Percentiles rank a stretch among this genome's conserved stretches.
Evolutionary conservation across 2,329 filamentous ascomycete genomes (phyloP).

Genomic region (Calonectria fujianensis): DNA sequence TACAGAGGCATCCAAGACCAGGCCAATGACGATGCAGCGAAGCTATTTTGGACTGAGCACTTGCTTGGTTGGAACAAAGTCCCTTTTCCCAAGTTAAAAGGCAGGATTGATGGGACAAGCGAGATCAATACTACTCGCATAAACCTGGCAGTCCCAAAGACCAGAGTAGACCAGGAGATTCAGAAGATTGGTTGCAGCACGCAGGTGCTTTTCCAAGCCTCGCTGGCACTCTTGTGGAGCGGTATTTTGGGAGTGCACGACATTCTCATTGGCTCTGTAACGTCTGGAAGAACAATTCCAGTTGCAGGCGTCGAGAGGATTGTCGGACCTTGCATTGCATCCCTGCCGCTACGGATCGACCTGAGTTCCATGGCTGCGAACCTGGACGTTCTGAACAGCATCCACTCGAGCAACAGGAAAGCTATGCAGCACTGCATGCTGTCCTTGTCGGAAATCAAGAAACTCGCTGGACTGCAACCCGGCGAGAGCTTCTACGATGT

Average conservation of each 20-base stretch:
- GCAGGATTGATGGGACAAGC: slow-evolving; percentile 50
- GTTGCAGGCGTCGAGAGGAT: slow-evolving; percentile 82
- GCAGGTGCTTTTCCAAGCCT: slow-evolving; percentile 86
- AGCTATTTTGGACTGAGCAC: slow-evolving; percentile 82
- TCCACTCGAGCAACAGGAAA: slow-evolving; percentile 80
- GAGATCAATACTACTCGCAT: slow-evolving; percentile 43
- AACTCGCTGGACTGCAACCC: slow-evolving; percentile 72
- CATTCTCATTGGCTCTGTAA: slow-evolving; percentile 84
- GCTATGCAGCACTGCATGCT: slow-evolving; percentile 79
- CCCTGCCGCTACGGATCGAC: slow-evolving; percentile 82
- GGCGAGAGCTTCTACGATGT: slow-evolving; percentile 82
- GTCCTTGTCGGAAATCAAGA: slow-evolving; percentile 82
- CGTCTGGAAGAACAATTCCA: slow-evolving; percentile 86
- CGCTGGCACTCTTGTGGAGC: slow-evolving; percentile 79
- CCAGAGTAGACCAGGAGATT: slow-evolving; percentile 58
- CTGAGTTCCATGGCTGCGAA: slow-evolving; percentile 70
- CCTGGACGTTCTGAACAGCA: slow-evolving; percentile 76
- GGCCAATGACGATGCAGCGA: slow-evolving; percentile 63
- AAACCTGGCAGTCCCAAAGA: slow-evolving; percentile 46
- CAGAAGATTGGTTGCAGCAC: slow-evolving; percentile 71
- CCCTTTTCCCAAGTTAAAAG: slow-evolving; percentile 71
- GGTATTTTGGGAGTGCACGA: slow-evolving; percentile 79
- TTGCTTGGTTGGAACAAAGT: slow-evolving; percentile 74
- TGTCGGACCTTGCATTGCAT: slow-evolving; percentile 86
- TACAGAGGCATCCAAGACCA: slow-evolving; percentile 58